Base-by-base conservation (phyloP, 768 basidiomycete genomes). In the Mycena haematopus region DNA sequence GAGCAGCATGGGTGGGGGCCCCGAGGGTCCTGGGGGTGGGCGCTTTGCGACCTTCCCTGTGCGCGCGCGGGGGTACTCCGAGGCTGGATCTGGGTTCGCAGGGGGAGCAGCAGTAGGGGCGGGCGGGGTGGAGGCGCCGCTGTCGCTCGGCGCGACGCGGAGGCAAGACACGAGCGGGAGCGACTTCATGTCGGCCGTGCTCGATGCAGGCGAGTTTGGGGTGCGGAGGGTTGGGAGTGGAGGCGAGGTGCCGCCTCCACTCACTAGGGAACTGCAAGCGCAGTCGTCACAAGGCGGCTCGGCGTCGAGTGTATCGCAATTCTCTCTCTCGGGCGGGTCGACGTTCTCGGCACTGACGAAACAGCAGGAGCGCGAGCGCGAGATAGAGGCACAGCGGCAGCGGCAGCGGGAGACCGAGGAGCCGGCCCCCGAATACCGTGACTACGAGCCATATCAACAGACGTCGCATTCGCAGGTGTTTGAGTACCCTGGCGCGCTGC, bases 31-130 rank as follows among this genome's bases (percentile, higher is more conserved):
- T 6, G 66, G 68, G 11, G 82, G 82, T 1, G 82, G 82, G 0
- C 80, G 86, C 17, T 91, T 90, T 68, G 86, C 87, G 25, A 92
- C 91, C 1, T 85, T 91, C 74, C 90, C 89, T 0, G 80, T 83
- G 19, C 65, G 31, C 31, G 47, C 58, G 38, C 31, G 65, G 42
- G 56, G 60, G 33, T 50, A 54, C 29, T 67, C 66, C 27, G 46
- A 9, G 4, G 31, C 29, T n/a, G 56, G 36, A 22, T 47, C 13
- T 17, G 44, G 33, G 56, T 22, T 24, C n/a, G 29, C 29, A 5
- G 29, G 29, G 29, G 29, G 29, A 9, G 4, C 9, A 4, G 29
- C 29, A 4, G 29, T 31, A 9, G 29, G 29, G 29, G 29, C 36
- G 2, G 36, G 57, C 21, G 47, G 38, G 13, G 15, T 7, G n/a